Evolutionary conservation across 2,329 filamentous ascomycete species (phyloP).

Genomic region (Aspergillus tamarii): DNA sequence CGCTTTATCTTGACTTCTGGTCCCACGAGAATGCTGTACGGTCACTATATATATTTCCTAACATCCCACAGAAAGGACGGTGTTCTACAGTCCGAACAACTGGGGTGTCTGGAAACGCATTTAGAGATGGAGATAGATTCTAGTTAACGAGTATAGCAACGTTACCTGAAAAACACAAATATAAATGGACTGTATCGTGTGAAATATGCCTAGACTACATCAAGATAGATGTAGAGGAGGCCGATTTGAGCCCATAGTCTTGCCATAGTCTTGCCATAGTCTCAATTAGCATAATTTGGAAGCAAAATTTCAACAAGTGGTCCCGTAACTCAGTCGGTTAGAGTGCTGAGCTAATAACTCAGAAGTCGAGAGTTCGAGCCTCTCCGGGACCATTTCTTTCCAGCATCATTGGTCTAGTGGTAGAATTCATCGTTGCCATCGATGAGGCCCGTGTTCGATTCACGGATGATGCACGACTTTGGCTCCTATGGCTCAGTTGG

Average conservation of each 20-base stretch:
- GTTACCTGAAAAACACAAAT: not conserved
- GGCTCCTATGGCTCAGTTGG: conserved; percentile 4
- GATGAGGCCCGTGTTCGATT: conserved; percentile 50
- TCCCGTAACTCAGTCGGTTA: conserved; percentile 7
- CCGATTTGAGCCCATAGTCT: too few species aligned
- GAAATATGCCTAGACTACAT: not conserved
- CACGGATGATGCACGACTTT: conserved; percentile 43
- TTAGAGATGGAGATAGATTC: not conserved
- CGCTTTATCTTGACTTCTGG: not conserved
- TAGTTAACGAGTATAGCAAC: not conserved
- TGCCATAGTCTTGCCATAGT: rapidly evolving
- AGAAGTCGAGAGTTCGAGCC: conserved; percentile 8
- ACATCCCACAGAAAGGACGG: not conserved
- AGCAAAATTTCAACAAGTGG: not conserved
- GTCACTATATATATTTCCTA: not conserved
- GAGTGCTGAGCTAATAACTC: conserved; percentile 7
- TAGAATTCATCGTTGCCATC: conserved; percentile 49
- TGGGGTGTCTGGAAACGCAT: not conserved
- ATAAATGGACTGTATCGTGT: not conserved
- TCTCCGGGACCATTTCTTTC: not conserved
- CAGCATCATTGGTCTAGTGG: conserved; percentile 46
- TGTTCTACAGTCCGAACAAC: not conserved
- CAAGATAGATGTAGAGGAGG: not conserved
- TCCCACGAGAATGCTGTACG: not conserved
- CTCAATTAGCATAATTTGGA: not conserved